phyloP scores from a whole-genome alignment of 805 yeast species.

The Metschnikowia dekortorum region DNA sequence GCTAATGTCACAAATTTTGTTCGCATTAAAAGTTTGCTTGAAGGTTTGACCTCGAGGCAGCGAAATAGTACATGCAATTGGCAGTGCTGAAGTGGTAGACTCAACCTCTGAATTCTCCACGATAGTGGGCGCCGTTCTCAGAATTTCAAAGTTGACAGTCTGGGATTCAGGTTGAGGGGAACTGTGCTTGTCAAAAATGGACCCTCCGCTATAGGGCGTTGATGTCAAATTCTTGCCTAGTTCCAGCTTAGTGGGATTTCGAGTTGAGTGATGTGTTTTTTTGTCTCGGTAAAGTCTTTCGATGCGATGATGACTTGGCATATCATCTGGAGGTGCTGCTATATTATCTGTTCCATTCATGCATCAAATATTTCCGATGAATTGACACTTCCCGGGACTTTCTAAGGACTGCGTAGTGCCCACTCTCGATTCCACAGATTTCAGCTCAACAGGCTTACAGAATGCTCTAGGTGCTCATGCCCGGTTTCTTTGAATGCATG shows the following conservation, averaged over 20 bases:
- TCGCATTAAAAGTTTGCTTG: neutral
- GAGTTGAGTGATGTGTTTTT: neutral
- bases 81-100: neutral
- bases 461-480: conserved; percentile 15
- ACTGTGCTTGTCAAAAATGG: neutral
- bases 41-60: neutral
- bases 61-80: neutral
- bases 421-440: neutral
- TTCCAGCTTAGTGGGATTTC: neutral
- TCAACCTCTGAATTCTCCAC: neutral
- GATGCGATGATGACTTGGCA: neutral
- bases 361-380: neutral
- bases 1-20: neutral
- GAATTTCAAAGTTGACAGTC: neutral
- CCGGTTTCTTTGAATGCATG: neutral
- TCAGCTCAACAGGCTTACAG: conserved; percentile 21
- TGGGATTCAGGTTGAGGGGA: neutral
- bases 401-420: neutral
- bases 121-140: conserved; percentile 1
- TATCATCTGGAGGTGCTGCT: neutral
- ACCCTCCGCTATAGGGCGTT: neutral
- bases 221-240: neutral
- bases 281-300: neutral
- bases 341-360: neutral
- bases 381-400: neutral